Evolutionary conservation across 108 stramenopile species (phyloP), one percentile per base, ranked within the genome.

Genomic region (Tribonema minus): DNA sequence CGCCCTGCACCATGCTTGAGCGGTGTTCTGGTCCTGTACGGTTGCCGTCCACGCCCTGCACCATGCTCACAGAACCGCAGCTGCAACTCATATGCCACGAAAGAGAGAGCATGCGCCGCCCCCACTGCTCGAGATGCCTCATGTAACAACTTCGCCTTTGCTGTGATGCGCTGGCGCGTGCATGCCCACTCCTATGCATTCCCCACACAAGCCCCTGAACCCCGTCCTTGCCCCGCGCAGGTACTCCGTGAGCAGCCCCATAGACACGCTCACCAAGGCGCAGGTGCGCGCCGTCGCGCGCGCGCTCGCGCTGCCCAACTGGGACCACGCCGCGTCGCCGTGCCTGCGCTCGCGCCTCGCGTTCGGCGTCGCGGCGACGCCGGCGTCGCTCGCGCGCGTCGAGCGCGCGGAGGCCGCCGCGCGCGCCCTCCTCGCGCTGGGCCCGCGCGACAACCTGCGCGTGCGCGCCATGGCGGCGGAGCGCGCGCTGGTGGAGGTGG

Each of bases 271-370:
- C 2, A 82, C 91, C 38, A 96, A 96, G 72, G 80, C 77, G 5
- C 40, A 68, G 67, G 76, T 78, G 30, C 59, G 76, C 34, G 67
- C 36, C 2, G 64, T 68, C 31, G 63, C 81, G 5, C 54, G 64
- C 26, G 81, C 89, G 38, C 64, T 93, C 37, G 90, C 90, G 2
- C 80, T 96, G 41, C 90, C 90, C 7, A 96, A 96, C 82, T 92
- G 92, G 91, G 88, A 94, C 70, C 84, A 88, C 31, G 95, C 95
- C 6, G 95, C 95, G 30, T 90, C 92, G 28, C 95, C 95, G 15
- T 96, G 95, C 82, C 73, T 96, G 34, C 86, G 95, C 39, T 92
- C 92, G 2, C 85, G 95, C 28, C 71, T 96, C 58, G 95, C 93
- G 15, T 80, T 96, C 61, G 95, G 95, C 25, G 95, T 96, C 1